Evolutionary conservation across 2,329 filamentous ascomycete genomes (phyloP).

Genomic region (Magnaporthiopsis poae): DNA sequence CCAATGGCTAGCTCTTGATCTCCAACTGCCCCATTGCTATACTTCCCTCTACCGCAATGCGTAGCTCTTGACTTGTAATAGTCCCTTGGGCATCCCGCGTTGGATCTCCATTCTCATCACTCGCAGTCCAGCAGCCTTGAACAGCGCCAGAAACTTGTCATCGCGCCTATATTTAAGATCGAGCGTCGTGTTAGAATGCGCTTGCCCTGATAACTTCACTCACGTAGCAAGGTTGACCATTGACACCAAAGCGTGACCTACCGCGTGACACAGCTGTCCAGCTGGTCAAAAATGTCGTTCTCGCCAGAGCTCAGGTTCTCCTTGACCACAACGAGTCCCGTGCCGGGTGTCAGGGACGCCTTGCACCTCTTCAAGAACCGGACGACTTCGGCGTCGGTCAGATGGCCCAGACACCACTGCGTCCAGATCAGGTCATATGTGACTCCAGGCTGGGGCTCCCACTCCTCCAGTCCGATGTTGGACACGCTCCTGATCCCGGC

Average conservation of each 20-base stretch:
- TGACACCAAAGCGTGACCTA: slow-evolving; percentile 17
- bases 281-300: slow-evolving; percentile 62
- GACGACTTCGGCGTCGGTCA: slow-evolving; percentile 64
- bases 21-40: too few species aligned
- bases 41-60: slow-evolving; percentile 38
- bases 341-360: slow-evolving; percentile 23
- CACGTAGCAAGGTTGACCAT: slow-evolving; percentile 4
- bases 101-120: slow-evolving; percentile 65
- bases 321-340: slow-evolving; percentile 60
- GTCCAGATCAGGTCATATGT: slow-evolving; percentile 77
- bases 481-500: slow-evolving; percentile 54
- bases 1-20: too few species aligned
- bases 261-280: slow-evolving; percentile 69
- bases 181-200: not conserved
- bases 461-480: slow-evolving; percentile 65
- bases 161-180: slow-evolving; percentile 44
- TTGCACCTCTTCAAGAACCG: slow-evolving; percentile 56
- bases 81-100: slow-evolving; percentile 54
- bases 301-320: slow-evolving; percentile 59
- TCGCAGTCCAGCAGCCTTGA: slow-evolving; percentile 56
- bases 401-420: slow-evolving; percentile 81
- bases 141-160: slow-evolving; percentile 58
- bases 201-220: not conserved
- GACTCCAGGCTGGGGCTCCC: slow-evolving; percentile 37
- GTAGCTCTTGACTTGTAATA: slow-evolving; percentile 71